Evolutionary conservation across 805 yeast genomes (phyloP).

Genomic region (Saturnispora hagleri): DNA sequence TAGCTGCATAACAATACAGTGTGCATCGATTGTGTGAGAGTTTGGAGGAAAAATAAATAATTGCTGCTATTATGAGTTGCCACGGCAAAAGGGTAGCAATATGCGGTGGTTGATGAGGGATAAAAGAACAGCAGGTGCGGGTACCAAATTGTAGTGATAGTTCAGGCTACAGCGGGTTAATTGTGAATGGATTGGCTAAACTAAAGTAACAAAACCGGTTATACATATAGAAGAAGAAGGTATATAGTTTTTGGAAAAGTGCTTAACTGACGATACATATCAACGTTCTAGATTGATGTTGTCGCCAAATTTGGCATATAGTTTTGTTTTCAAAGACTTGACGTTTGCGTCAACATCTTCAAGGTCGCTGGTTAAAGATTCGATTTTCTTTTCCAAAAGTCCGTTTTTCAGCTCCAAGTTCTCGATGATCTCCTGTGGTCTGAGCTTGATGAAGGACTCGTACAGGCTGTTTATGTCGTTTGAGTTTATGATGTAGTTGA

Average conservation of each 20-base stretch:
- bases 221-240: not conserved
- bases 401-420: conserved; percentile 57
- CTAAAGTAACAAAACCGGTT: not conserved
- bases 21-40: not conserved
- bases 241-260: not conserved
- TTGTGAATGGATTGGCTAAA: not conserved
- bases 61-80: not conserved
- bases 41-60: too few relatives aligned
- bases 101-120: not conserved
- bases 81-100: not conserved
- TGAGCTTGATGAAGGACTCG: conserved; percentile 64
- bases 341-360: conserved; percentile 47
- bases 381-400: conserved; percentile 41
- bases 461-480: conserved; percentile 62
- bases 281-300: conserved; percentile 75
- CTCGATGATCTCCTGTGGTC: conserved; percentile 56
- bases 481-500: conserved; percentile 52
- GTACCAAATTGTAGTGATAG: too few relatives aligned
- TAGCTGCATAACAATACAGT: not conserved
- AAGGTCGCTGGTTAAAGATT: conserved; percentile 36
- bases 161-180: too few relatives aligned
- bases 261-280: not conserved
- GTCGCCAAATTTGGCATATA: conserved; percentile 84
- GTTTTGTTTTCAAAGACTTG: conserved; percentile 51
- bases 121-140: too few relatives aligned